These are phyloP conservation scores for Alternaria novae-zelandiae DNA, from an alignment of 2,329 filamentous ascomycete species.

Conservation along the genomic window DNA sequence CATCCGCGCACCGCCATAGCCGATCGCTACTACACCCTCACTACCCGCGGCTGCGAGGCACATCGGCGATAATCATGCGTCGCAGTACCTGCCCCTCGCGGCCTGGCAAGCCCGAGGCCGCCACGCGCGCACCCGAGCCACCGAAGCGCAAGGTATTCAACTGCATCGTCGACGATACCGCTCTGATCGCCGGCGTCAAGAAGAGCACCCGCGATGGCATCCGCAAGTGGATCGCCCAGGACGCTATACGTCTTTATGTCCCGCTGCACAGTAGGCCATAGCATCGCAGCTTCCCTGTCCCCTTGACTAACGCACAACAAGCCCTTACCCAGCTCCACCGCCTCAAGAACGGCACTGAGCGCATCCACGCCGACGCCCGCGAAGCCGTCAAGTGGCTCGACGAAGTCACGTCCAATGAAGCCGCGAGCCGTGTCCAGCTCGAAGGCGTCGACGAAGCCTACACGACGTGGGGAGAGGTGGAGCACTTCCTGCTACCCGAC, in stretches of 20 bases:
- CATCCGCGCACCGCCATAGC: slow-evolving; percentile 10
- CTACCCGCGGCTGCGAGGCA: slow-evolving; percentile 9
- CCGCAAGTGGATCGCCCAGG: slow-evolving; percentile 58
- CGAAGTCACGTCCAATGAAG: slow-evolving; percentile 54
- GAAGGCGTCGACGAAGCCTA: slow-evolving; percentile 58
- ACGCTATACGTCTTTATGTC: slow-evolving; percentile 58
- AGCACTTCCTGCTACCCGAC: slow-evolving; percentile 55
- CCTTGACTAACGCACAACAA: slow-evolving; percentile 37
- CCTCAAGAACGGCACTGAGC: slow-evolving; percentile 51
- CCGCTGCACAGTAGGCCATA: slow-evolving; percentile 56
- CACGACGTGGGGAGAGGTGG: slow-evolving; percentile 58
- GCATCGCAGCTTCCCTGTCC: slow-evolving; percentile 1
- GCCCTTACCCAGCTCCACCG: slow-evolving; percentile 55
- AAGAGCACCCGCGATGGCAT: slow-evolving; percentile 60
- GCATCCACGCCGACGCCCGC: slow-evolving; percentile 53
- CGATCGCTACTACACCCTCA: slow-evolving; percentile 11
- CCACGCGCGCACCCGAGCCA: slow-evolving; percentile 36
- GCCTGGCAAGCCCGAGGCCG: slow-evolving; percentile 31
- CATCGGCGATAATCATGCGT: slow-evolving; percentile 34
- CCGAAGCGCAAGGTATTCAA: slow-evolving; percentile 58
- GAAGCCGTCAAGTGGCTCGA: slow-evolving; percentile 60
- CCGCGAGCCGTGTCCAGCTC: slow-evolving; percentile 49
- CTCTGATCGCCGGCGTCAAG: slow-evolving; percentile 58
- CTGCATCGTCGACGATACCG: slow-evolving; percentile 61
- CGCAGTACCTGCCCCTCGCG: slow-evolving; percentile 40